Evolutionary conservation across 2,329 filamentous ascomycete species (phyloP), one percentile per base, ranked within the genome.

Genomic region (Neofusicoccum sp.): DNA sequence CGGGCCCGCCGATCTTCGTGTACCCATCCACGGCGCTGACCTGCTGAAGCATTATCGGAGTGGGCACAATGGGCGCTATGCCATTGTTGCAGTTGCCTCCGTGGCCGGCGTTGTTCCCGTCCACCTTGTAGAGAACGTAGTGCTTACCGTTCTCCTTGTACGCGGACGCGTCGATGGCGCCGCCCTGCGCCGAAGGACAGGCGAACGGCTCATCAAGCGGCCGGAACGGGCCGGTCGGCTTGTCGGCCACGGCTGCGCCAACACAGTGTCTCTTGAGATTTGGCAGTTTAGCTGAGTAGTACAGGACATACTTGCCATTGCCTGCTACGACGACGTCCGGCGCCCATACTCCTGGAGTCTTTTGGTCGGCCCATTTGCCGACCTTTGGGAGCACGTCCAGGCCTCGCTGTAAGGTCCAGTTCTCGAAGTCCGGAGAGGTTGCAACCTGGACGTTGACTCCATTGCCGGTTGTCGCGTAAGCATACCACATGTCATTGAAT

Each of bases 61-160:
- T 87, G 12, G 74, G 60, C 9, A 69, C 65, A 26, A 63, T 34
- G 9, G 77, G 78, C 20, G 70, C 68, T 12, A 77, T 70, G 16
- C 69, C 75, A 63, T 81, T 83, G 43, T 73, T 74, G 67, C 80
- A 82, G 60, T 73, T 70, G 3, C 80, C 80, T 34, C 79, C 78
- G 30, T 62, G 2, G n/a, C 78, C 77, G 43, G 82, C 71, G 61
- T 76, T 78, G 71, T 88, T 88, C 36, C 86, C 86, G 70, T 89
- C 86, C 28, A 88, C 76, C 71, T 89, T 89, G 75, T 86, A 89
- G 6, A 83, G 73, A 4, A 89, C 78, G 68, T 87, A 89, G 4
- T 80, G 79, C 31, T 70, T 78, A 28, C 82, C 82, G 40, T 81
- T 78, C 8, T 89, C 86, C 7, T 73, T 66, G 71, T 87, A 88